phyloP scores from a whole-genome alignment of 495 filamentous ascomycete species.

The Copromyces sp. region DNA sequence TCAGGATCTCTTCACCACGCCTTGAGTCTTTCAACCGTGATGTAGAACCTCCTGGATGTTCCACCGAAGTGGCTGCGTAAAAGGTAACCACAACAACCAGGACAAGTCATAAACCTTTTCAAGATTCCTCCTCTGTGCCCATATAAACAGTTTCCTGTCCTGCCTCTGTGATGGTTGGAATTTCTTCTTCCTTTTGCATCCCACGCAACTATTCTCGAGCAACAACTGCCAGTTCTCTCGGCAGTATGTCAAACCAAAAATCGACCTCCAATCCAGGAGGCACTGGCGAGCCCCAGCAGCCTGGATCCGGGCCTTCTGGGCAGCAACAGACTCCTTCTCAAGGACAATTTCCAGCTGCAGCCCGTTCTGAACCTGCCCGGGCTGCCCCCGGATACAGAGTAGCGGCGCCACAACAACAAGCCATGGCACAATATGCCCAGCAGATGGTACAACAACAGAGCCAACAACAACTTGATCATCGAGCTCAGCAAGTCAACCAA shows the following conservation, averaged over 20 bases:
- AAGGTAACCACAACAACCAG: not conserved
- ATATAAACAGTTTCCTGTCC: not conserved
- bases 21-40: not conserved
- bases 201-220: not conserved
- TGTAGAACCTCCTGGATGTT: not conserved
- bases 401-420: not conserved
- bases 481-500: not conserved
- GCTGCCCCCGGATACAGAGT: not conserved
- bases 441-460: not conserved
- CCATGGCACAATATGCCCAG: not conserved
- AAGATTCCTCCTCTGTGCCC: not conserved
- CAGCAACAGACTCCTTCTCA: not conserved
- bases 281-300: not conserved
- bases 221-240: not conserved
- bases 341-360: not conserved
- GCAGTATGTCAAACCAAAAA: not conserved
- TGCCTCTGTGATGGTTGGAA: not conserved
- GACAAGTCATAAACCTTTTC: not conserved
- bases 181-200: not conserved
- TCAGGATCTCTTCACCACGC: not conserved
- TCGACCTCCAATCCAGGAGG: not conserved
- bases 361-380: not conserved
- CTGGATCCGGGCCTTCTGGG: not conserved
- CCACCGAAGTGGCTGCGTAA: not conserved
- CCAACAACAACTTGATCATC: not conserved